phyloP scores from a whole-genome alignment of 2,329 filamentous ascomycete species.

The Penicillium concentricum region DNA sequence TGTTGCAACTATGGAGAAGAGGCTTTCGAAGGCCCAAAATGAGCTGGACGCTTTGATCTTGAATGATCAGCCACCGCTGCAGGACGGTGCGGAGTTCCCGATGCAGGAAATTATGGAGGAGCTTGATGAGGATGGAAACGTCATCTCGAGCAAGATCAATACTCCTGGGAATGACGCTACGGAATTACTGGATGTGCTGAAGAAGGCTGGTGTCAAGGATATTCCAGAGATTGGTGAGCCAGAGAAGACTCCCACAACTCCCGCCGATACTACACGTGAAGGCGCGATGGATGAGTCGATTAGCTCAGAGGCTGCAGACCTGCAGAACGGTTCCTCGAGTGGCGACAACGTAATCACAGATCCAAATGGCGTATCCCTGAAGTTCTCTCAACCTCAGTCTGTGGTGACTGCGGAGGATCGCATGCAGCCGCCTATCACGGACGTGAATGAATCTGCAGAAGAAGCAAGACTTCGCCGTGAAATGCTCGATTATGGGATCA shows the following conservation, averaged over 20 bases:
- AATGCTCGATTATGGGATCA: constrained; percentile 87
- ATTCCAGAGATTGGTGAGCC: constrained; percentile 29
- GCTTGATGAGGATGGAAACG: constrained; percentile 84
- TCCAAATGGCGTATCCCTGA: constrained; percentile 7
- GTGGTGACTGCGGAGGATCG: constrained; percentile 23
- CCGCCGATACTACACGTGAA: not conserved
- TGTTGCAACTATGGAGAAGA: constrained; percentile 69
- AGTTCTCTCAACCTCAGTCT: constrained; percentile 18
- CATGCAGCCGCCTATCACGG: constrained; percentile 55
- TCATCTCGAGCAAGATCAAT: constrained; percentile 66
- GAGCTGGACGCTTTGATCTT: constrained; percentile 65
- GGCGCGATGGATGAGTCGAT: not conserved
- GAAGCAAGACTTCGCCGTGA: constrained; percentile 78
- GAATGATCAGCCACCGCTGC: constrained; percentile 58
- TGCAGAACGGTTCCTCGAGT: not conserved
- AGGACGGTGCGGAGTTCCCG: constrained; percentile 67
- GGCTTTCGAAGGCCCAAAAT: constrained; percentile 64
- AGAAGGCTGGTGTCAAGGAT: constrained; percentile 70
- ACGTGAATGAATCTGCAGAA: constrained; percentile 73
- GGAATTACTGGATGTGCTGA: constrained; percentile 68
- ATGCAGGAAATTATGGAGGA: constrained; percentile 91
- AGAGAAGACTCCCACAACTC: constrained; percentile 15
- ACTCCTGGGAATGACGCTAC: constrained; percentile 67
- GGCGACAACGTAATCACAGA: not conserved
- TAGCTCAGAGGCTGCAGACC: not conserved